Conservation (phyloP, 1,284 basidiomycete species). For the Cryptococcus sp. region DNA sequence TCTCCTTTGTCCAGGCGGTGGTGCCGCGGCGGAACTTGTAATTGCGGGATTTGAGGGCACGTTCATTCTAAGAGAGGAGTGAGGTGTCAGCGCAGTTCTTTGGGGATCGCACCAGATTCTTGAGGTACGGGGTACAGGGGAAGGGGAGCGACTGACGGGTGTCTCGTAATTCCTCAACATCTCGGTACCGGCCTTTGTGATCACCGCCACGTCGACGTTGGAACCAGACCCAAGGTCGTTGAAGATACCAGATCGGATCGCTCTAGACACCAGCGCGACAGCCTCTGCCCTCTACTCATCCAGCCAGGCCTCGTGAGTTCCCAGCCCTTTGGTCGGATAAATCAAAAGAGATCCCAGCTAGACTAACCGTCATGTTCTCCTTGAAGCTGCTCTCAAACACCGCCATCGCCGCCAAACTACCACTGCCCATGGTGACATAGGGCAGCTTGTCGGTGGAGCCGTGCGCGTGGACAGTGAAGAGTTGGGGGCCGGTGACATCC, state of each 20-base stretch:
- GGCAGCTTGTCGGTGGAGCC: conserved; percentile 98
- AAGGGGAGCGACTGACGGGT: conserved; percentile 54
- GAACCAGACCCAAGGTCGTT: conserved; percentile 98
- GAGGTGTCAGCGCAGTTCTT: background rate
- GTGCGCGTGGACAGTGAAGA: conserved; percentile 95
- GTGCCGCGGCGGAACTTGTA: conserved; percentile 84
- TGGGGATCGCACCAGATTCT: no score
- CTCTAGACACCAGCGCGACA: conserved; percentile 75
- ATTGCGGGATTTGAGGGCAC: conserved; percentile 69
- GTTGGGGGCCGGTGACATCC: conserved; percentile 85
- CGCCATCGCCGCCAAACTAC: conserved; percentile 95
- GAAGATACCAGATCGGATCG: conserved; percentile 95
- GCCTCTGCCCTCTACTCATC: conserved; percentile 68
- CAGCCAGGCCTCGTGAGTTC: no score
- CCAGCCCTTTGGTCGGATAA: no score
- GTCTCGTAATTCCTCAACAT: conserved; percentile 86
- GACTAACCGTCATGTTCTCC: conserved; percentile 70
- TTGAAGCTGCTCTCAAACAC: conserved; percentile 90
- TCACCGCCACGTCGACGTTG: conserved; percentile 95
- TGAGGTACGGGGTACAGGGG: background rate
- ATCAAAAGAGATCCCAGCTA: conserved; percentile 5
- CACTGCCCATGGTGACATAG: conserved; percentile 98
- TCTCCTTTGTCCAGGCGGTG: conserved; percentile 81
- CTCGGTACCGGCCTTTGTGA: conserved; percentile 76
- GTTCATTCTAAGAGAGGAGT: conserved; percentile 58